Evolutionary conservation across 306 rosid species (phyloP), one percentile per base, ranked within the genome.

Genomic region (Coriaria nepalensis): DNA sequence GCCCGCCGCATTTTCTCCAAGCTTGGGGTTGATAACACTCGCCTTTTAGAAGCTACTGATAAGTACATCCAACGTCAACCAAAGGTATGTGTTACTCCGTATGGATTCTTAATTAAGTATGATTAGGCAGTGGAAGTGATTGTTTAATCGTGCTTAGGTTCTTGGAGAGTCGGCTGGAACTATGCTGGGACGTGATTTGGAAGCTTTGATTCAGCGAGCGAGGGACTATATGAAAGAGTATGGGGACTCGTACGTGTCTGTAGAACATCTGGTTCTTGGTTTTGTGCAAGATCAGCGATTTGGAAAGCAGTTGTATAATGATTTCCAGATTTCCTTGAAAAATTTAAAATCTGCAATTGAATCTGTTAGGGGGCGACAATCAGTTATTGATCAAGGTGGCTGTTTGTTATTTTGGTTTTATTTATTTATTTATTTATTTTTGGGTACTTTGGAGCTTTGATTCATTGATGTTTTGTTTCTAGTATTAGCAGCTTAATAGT

Each of bases 151-250:
- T 20, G 29, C 29, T 20, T 49, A 90, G 98, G 94, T 90, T 61
- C 60, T 85, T 37, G 94, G 95, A 53, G 95, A 90, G 45, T 64
- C 92, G 38, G 62, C 64, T 49, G 96, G 98, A 12, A 67, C 98
- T 45, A 77, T 92, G 86, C 62, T 92, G 52, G 98, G 98, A 58
- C 96, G 96, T 65, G 94, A 92, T 68, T 78, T 90, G 81, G 98
- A 90, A 68, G 98, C 78, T 47, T 65, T 90, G 67, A 49, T 90
- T 72, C 87, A 79, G 60, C 85, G 87, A 73, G 85, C 95, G 47
- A 85, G 95, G 67, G 95, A 79, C 33, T 64, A 64, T 69, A 90
- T 85, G 75, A 90, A 82, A 69, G 92, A 82, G 55, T 85, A 81
- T 68, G 93, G 87, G 43, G 98, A 90, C 47, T 90, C 98, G 37